A percentile compares a stretch with the other conserved stretches of the same genome.
phyloP scores from a whole-genome alignment of 2,329 filamentous ascomycete species.

The Grosmannia clavigera region DNA sequence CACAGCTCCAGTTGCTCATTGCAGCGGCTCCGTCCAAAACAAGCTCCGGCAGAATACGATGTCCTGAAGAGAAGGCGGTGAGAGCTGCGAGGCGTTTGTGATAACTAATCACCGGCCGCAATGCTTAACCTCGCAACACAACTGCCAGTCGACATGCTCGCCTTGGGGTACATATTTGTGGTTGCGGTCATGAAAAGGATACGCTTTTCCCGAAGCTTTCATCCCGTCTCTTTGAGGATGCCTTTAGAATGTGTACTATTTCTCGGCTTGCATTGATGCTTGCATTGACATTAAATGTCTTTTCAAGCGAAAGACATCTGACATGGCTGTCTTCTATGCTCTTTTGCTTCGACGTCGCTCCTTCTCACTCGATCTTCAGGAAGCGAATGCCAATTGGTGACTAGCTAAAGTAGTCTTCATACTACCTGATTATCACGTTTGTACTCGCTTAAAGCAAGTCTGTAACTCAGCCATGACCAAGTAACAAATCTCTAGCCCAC shows the following conservation, averaged over 20 bases:
- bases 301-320: not conserved
- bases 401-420: not conserved
- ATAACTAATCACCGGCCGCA: slow-evolving; percentile 1
- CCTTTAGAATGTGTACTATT: not conserved
- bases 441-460: not conserved
- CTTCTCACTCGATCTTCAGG: not conserved
- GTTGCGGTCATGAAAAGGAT: not conserved
- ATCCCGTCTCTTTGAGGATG: not conserved
- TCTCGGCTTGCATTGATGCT: not conserved
- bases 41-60: slow-evolving; percentile 6
- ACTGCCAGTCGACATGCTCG: not conserved
- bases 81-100: slow-evolving; percentile 2
- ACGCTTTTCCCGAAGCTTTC: not conserved
- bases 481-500: not conserved
- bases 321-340: not conserved
- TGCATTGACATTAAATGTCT: not conserved
- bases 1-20: not conserved
- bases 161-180: not conserved
- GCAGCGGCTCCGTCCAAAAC: not conserved
- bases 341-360: not conserved
- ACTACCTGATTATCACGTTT: not conserved
- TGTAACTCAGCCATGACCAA: not conserved
- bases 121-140: not conserved
- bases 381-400: not conserved
- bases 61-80: slow-evolving; percentile 6